These are phyloP conservation scores for Tolypocladium tropicale DNA, from an alignment of 2,329 filamentous ascomycete genomes.

Conservation along the genomic window DNA sequence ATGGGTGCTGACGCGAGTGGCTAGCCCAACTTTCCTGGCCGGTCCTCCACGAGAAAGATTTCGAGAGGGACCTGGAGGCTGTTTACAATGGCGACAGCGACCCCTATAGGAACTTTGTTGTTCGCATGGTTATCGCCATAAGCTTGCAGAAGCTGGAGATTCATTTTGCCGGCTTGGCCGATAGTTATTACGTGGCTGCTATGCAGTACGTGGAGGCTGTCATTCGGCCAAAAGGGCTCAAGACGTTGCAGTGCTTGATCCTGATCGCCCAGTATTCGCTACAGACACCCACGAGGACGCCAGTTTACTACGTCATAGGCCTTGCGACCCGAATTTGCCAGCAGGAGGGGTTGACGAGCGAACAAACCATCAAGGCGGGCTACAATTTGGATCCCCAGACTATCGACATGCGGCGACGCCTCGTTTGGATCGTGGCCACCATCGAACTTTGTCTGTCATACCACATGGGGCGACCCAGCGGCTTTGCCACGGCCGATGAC, in stretches of 20 bases:
- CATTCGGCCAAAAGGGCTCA: conserved; percentile 78
- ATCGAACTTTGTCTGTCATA: conserved; percentile 88
- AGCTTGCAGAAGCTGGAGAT: conserved; percentile 86
- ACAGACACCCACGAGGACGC: conserved; percentile 81
- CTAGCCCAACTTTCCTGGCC: conserved; percentile 82
- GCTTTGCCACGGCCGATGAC: conserved; percentile 73
- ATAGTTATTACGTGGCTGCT: conserved; percentile 89
- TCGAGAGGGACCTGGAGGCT: conserved; percentile 65
- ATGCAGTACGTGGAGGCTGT: conserved; percentile 76
- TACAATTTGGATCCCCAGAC: conserved; percentile 59
- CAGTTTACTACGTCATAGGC: conserved; percentile 88
- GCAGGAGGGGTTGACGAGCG: conserved; percentile 76
- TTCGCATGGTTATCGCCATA: conserved; percentile 88
- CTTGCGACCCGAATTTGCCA: conserved; percentile 82
- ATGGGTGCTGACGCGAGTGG: conserved; percentile 5
- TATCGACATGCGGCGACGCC: conserved; percentile 77
- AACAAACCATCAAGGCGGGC: conserved; percentile 69
- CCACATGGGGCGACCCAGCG: conserved; percentile 76
- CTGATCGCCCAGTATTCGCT: conserved; percentile 87
- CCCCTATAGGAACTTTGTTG: conserved; percentile 76
- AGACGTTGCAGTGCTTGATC: conserved; percentile 79
- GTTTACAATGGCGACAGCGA: conserved; percentile 70
- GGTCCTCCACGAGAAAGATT: conserved; percentile 72
- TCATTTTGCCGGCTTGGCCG: conserved; percentile 84
- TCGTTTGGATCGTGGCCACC: conserved; percentile 79